Conservation (phyloP, 2,329 filamentous ascomycete genomes). For the Chalaropsis thielavioides region DNA sequence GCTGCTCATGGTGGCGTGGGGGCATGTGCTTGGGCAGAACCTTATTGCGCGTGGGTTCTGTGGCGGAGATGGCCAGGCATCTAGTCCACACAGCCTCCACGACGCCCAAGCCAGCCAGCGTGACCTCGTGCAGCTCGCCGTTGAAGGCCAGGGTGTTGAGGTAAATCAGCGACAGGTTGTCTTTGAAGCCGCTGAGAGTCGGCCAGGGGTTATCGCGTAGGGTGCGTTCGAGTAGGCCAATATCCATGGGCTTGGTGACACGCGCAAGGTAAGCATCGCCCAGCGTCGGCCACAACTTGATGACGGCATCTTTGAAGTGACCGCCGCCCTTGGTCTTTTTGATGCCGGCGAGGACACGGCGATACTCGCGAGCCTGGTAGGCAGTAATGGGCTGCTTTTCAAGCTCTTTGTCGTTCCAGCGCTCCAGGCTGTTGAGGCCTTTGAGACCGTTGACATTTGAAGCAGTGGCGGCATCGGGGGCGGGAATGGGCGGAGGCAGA, state of each 20-base stretch:
- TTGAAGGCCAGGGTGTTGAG: conserved; percentile 74
- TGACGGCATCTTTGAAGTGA: conserved; percentile 65
- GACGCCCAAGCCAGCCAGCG: conserved; percentile 38
- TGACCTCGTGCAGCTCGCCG: conserved; percentile 59
- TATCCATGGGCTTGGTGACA: conserved; percentile 68
- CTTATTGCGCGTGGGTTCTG: conserved; percentile 39
- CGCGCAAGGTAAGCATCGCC: conserved; percentile 57
- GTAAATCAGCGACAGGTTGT: conserved; percentile 64
- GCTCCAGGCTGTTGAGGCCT: conserved; percentile 25
- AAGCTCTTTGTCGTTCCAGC: conserved; percentile 30
- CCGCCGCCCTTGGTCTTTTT: conserved; percentile 75
- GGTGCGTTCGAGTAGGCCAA: conserved; percentile 67
- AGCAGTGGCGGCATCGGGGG: conserved; percentile 20
- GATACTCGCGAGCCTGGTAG: conserved; percentile 46
- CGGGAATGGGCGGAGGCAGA: conserved; percentile 16
- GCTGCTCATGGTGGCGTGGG: conserved; percentile 33
- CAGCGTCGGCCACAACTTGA: conserved; percentile 58
- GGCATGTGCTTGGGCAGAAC: conserved; percentile 36
- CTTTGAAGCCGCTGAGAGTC: conserved; percentile 56
- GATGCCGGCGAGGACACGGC: conserved; percentile 53
- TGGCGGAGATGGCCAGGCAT: conserved; percentile 30
- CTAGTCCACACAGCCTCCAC: conserved; percentile 41
- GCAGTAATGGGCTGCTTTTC: conserved; percentile 39
- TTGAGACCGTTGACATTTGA: conserved; percentile 19
- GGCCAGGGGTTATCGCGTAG: conserved; percentile 55